Evolutionary conservation across 208 protist genomes (phyloP), one percentile per base, ranked within the genome.

Genomic region (Borovskyia barvae): DNA sequence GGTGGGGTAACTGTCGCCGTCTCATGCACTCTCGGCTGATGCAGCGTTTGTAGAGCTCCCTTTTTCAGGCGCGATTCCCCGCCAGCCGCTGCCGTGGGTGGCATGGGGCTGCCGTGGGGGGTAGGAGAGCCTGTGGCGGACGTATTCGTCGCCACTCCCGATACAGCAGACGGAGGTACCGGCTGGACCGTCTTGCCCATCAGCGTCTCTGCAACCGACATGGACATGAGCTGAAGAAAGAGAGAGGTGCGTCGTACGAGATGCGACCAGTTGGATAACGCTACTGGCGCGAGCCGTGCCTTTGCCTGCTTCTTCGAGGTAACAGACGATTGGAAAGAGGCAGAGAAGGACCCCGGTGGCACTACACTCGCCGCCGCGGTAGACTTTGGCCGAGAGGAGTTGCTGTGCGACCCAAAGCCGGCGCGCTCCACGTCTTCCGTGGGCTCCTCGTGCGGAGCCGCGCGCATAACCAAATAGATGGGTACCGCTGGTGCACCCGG

Each of bases 401-500:
- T 40, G 22, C 32, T 22, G 36, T 14, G 11, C 39, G 35, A 35
- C 5, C 7, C 12, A 17, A 33, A 20, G 24, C 15, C 55, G 9
- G 6, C 19, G 12, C 47, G 3, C 2, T 24, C 55, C 14, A 32
- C 36, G 2, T 17, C 19, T 1, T 28, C 59, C 28, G 30, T 33
- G 32, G 3, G 22, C 29, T 47, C 17, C 28, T 41, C 46, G 2
- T 26, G 54, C 7, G 64, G 41, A 2, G 64, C 54, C 9, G 47
- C 55, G 25, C 55, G 48, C 54, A 71, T 75, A 5, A 93, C 53
- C 7, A 93, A 62, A 42, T 90, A 93, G 26, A 93, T 75, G 5
- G 82, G 71, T 14, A 87, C 69, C 5, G 86, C 72, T 15, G 86
- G 79, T 9, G 86, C 86, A 19, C 61, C 65, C 1, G 86, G 86